Base-by-base conservation (phyloP, 1,284 basidiomycete genomes). In the Pseudozyma sp. region DNA sequence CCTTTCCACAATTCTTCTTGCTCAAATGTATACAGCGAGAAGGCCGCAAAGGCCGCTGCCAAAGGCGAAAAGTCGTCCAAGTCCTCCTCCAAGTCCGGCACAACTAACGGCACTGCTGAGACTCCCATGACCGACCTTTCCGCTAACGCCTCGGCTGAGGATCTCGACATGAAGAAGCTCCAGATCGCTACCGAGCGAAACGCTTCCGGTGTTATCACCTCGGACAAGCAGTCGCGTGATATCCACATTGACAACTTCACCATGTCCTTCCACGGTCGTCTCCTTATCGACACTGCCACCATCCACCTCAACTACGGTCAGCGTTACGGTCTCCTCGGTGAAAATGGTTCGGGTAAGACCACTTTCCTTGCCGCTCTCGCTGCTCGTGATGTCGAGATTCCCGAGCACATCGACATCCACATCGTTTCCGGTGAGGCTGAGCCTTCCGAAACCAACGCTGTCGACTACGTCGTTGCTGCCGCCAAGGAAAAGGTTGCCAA, bases 291-390 rank as follows among this genome's bases (percentile, higher is more conserved):
- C 86, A 90, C 90, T 74, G 95, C 94, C 56, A 90, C 91, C 86
- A 90, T 95, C 77, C 86, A 93, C n/a, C 91, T 98, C 80, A 98
- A 98, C 87, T 98, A 97, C 84, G 95, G 95, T 8, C 93, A 98
- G 86, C 88, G 94, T 79, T 90, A 99, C 85, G 96, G 96, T 87
- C 89, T 98, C 34, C 88, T 98, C 61, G 96, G 96, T 62, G 95
- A 97, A 86, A 98, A 99, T 85, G 96, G 96, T 48, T 96, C 93
- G 16, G 96, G 96, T 86, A 99, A 99, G 90, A 94, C 94, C 72
- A 83, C 89, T 81, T 83, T 85, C 70, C 76, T 85, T 31, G 81
- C 82, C 44, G 82, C 83, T 14, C 76, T 85, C 34, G 81, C 78
- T 18, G 72, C 76, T 61, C 81, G 83, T 40, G 96, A 99, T 84